Percentiles rank a stretch among this genome's conserved stretches.
Conservation (phyloP, 805 yeast genomes). For the Saitoella complicata region DNA sequence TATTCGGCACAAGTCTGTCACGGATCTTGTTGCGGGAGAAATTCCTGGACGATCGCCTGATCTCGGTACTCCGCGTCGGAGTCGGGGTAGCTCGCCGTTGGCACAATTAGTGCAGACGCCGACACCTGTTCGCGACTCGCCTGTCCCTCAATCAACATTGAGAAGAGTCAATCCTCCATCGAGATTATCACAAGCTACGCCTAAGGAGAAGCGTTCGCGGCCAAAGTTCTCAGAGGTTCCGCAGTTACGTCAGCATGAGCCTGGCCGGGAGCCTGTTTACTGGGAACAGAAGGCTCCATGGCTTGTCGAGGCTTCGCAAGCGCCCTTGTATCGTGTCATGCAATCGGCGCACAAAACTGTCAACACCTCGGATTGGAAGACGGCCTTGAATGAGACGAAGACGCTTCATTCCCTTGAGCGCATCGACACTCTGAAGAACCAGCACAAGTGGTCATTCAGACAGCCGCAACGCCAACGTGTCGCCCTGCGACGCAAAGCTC, state of each 20-base stretch:
- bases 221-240: too few relatives aligned
- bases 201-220: background rate
- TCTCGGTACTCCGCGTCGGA: constrained; percentile 8
- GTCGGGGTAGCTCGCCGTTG: background rate
- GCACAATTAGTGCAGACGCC: background rate
- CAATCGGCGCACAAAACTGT: constrained; percentile 77
- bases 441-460: constrained; percentile 77
- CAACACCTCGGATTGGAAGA: constrained; percentile 70
- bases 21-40: constrained; percentile 4
- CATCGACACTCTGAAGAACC: constrained; percentile 78
- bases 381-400: constrained; percentile 76
- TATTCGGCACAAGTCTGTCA: constrained; percentile 12
- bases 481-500: constrained; percentile 40
- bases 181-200: background rate
- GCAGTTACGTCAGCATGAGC: too few relatives aligned
- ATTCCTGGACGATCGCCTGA: too few relatives aligned
- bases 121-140: background rate
- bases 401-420: constrained; percentile 76
- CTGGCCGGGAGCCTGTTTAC: too few relatives aligned
- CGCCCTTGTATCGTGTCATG: constrained; percentile 65
- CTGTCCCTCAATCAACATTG: too few relatives aligned
- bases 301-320: constrained; percentile 7
- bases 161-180: too few relatives aligned
- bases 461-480: constrained; percentile 63
- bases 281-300: background rate